These are phyloP conservation scores for Tagetes patula DNA, from an alignment of 129 eudicot genomes.

Conservation along the genomic window DNA sequence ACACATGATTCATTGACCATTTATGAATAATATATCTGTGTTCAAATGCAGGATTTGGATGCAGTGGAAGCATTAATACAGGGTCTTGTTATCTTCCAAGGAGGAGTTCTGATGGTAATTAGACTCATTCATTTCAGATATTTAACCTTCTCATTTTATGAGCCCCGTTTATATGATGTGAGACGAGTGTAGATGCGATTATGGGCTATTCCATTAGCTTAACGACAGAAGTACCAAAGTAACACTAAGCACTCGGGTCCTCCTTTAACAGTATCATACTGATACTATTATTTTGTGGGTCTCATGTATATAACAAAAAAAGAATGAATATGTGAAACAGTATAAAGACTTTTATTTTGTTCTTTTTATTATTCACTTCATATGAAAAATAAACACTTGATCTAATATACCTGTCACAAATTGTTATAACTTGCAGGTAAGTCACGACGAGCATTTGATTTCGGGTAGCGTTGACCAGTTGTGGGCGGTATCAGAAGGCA, in stretches of 20 bases:
- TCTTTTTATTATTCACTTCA: neutral
- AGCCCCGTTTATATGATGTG: neutral
- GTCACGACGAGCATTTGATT: slow-evolving; percentile 97
- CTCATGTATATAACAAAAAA: neutral
- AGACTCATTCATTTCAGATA: slow-evolving; percentile 2
- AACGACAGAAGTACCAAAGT: slow-evolving; percentile 3
- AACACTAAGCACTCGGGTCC: neutral
- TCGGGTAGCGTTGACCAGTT: slow-evolving; percentile 96
- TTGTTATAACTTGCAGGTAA: slow-evolving; percentile 54
- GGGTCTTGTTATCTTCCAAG: slow-evolving; percentile 97
- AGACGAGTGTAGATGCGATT: neutral
- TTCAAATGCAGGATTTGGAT: slow-evolving; percentile 80
- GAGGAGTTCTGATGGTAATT: slow-evolving; percentile 95
- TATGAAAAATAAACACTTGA: neutral
- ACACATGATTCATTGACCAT: neutral
- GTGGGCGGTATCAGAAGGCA: slow-evolving; percentile 92
- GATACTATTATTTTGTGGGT: neutral
- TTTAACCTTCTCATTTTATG: slow-evolving; percentile 1
- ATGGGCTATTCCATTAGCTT: slow-evolving; percentile 16
- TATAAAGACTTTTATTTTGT: neutral
- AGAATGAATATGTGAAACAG: neutral
- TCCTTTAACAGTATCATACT: neutral
- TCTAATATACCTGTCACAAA: slow-evolving; percentile 14
- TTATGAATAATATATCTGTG: neutral
- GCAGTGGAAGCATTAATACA: slow-evolving; percentile 98